Conservation (phyloP, 805 yeast species). For the Metschnikowia proteae region DNA sequence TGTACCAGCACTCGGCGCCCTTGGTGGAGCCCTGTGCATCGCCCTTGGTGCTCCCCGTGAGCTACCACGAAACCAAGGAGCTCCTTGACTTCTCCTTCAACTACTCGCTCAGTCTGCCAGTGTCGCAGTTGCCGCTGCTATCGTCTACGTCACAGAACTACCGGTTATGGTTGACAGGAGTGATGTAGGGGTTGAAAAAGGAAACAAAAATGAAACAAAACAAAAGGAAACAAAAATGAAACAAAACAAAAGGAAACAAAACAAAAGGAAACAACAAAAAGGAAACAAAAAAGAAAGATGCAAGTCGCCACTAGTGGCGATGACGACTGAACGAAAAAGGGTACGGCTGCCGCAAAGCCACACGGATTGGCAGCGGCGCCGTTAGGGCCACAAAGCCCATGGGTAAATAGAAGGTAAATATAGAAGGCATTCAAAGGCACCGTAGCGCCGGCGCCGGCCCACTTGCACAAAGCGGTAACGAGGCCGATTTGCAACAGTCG, state of each 20-base stretch:
- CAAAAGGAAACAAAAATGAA: neutral
- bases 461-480: no score
- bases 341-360: neutral
- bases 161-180: constrained; percentile 37
- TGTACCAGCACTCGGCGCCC: constrained; percentile 23
- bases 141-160: constrained; percentile 36
- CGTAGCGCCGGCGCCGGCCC: no score
- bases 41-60: constrained; percentile 24
- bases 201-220: neutral
- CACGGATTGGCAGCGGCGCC: neutral
- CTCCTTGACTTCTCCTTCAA: constrained; percentile 33
- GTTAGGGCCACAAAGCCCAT: neutral
- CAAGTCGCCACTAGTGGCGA: neutral
- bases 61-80: constrained; percentile 17
- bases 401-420: constrained; percentile 3
- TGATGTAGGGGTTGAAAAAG: constrained; percentile 9
- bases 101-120: constrained; percentile 24
- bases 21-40: constrained; percentile 17
- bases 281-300: neutral
- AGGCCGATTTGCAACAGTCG: no score
- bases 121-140: constrained; percentile 11
- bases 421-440: neutral
- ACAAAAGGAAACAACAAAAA: neutral
- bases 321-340: neutral
- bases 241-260: neutral